These are phyloP conservation scores for Saussurea involucrata DNA, from an alignment of 129 eudicot genomes.

Conservation along the genomic window DNA sequence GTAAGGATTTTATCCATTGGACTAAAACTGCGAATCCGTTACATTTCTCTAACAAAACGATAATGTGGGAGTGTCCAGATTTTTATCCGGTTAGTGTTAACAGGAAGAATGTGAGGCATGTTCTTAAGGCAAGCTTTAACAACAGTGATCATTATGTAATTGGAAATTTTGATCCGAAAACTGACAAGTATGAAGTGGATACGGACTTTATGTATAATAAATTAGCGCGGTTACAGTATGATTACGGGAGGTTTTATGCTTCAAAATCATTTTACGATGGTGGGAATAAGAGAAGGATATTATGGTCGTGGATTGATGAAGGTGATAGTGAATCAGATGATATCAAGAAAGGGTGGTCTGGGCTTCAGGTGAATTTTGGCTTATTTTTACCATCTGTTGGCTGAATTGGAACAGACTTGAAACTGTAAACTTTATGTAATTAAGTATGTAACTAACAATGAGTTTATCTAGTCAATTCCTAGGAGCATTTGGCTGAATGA, in stretches of 20 bases:
- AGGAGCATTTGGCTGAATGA: constrained; percentile 46
- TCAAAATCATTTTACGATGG: constrained; percentile 62
- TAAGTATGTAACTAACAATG: background rate
- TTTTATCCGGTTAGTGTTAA: constrained; percentile 48
- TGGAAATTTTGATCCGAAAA: constrained; percentile 46
- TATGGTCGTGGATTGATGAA: constrained; percentile 71
- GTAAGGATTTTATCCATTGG: constrained; percentile 51
- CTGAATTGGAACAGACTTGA: background rate
- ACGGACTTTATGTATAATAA: constrained; percentile 37
- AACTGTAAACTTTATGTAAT: background rate
- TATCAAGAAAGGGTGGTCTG: constrained; percentile 58
- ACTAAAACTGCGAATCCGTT: constrained; percentile 25
- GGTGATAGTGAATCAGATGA: constrained; percentile 38
- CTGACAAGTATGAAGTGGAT: constrained; percentile 34
- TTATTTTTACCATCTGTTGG: background rate
- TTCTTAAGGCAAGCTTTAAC: constrained; percentile 52
- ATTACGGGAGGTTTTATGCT: constrained; percentile 73
- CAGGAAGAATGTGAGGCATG: constrained; percentile 39
- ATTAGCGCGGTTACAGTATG: constrained; percentile 39
- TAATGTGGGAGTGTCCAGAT: constrained; percentile 85
- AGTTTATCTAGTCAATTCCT: constrained; percentile 55
- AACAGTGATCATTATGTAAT: constrained; percentile 44
- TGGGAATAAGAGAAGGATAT: constrained; percentile 44
- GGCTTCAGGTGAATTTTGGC: constrained; percentile 50
- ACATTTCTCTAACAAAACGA: constrained; percentile 43